Base-by-base conservation (phyloP, 208 protist species). In the Balamuthia mandrillaris region DNA sequence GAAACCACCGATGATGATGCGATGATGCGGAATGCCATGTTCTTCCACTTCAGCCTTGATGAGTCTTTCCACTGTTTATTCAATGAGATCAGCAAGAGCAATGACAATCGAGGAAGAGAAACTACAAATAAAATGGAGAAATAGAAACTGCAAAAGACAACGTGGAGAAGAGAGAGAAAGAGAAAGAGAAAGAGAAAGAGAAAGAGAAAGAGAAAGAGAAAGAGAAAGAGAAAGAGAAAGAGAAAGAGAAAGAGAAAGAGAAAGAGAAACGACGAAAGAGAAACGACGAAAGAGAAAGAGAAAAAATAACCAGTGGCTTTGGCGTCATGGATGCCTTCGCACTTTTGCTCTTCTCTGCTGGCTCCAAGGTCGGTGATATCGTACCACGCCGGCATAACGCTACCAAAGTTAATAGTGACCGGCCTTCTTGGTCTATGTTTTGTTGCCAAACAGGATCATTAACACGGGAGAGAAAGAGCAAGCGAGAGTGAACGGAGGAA, bases 1-100 rank as follows among this genome's bases (percentile, higher is more conserved):
- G 86, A 98, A 97, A 27, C 96, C 96, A 27, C 88, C 94, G 85
- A 96, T 94, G 41, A 97, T 88, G 39, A 98, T 93, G 54, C 95
- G 93, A 3, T 86, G 79, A 0, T 90, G 88, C 1, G 90, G 68
- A 42, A 96, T 93, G 56, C 90, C 89, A 85, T 92, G 87, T 85
- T 92, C 87, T 39, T 90, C 90, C 21, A 81, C 72, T 47, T 87
- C 87, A 5, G 37, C 66, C 31, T 79, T 51, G 27, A 89, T 87
- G 9, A 77, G 24, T 18, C 29, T 24, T 27, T 88, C 85, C 37
- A 88, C 44, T 74, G 60, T 31, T 14, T 35, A 83, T 21, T 66
- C 10, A 12, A 6, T 66, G 1, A 66, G 37, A 21, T 9, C 18
- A 56, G 49, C 18, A 56, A 56, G n/a, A 56, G n/a, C 21, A 56